Conservation (phyloP, 2,329 filamentous ascomycete genomes). For the Colletotrichum filicis region DNA sequence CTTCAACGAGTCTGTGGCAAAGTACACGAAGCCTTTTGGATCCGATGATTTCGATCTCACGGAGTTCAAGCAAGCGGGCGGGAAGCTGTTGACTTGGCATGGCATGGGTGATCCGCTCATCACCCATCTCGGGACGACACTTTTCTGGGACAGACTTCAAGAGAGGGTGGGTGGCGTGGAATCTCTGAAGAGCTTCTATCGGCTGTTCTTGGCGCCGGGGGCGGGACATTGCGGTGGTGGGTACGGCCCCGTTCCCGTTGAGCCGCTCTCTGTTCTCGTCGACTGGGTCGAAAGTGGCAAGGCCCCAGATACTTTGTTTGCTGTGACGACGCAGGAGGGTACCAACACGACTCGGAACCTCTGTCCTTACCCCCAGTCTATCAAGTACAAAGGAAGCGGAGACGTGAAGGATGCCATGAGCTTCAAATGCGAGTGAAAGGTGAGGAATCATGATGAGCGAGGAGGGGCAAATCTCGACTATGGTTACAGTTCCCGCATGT, state of each 20-base stretch:
- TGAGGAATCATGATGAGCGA: neutral
- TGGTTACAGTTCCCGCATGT: too few relatives aligned
- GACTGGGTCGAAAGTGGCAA: constrained; percentile 13
- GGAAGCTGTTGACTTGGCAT: constrained; percentile 56
- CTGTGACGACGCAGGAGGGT: neutral
- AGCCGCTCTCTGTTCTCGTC: neutral
- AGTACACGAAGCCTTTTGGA: constrained; percentile 32
- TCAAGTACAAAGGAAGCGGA: neutral
- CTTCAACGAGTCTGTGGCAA: constrained; percentile 1
- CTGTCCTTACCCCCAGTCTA: neutral
- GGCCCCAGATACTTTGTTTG: neutral
- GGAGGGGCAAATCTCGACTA: too few relatives aligned
- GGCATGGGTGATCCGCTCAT: constrained; percentile 51
- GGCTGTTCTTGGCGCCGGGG: constrained; percentile 61
- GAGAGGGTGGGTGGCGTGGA: constrained; percentile 5
- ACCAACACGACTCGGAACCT: neutral
- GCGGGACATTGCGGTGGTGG: constrained; percentile 57
- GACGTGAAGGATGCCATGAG: neutral
- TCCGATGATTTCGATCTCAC: constrained; percentile 43
- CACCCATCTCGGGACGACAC: constrained; percentile 42
- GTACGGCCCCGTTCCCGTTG: constrained; percentile 10
- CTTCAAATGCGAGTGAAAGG: neutral
- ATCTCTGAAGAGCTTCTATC: constrained; percentile 53
- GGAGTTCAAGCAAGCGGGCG: constrained; percentile 45
- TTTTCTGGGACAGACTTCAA: constrained; percentile 39